Percentiles rank a stretch among this genome's conserved stretches.
phyloP scores from a whole-genome alignment of 192 early-diverging fungal genomes.

The Coemansia sp. region DNA sequence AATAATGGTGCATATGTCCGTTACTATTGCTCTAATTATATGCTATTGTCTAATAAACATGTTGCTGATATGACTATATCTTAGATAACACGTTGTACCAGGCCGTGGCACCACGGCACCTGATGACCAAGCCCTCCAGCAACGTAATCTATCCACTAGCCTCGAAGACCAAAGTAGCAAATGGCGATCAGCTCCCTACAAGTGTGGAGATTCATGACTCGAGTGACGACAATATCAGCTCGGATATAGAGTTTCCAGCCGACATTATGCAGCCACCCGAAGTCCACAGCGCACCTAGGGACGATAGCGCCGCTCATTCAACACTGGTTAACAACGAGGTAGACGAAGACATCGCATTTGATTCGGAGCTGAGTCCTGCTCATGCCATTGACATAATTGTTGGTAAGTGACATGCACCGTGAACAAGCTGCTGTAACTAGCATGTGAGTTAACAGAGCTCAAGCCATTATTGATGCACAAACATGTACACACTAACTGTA shows the following conservation, averaged over 20 bases:
- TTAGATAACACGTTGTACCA: neutral
- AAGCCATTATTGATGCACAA: neutral
- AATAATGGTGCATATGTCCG: neutral
- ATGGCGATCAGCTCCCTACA: neutral
- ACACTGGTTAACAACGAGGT: neutral
- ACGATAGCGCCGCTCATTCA: neutral
- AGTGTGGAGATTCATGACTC: slow-evolving; percentile 33
- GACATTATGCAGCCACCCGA: slow-evolving; percentile 10
- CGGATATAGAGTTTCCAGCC: slow-evolving; percentile 20
- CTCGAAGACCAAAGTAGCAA: neutral
- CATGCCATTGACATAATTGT: slow-evolving; percentile 21
- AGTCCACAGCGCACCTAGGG: neutral
- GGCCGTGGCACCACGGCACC: neutral
- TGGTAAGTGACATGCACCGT: slow-evolving; percentile 5
- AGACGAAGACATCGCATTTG: slow-evolving; percentile 10
- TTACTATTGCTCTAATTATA: neutral
- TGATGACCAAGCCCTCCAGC: neutral
- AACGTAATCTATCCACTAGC: neutral
- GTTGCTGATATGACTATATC: neutral
- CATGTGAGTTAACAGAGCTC: neutral
- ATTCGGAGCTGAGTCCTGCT: slow-evolving; percentile 16
- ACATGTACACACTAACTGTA: neutral
- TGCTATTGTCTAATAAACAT: neutral
- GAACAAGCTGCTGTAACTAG: neutral
- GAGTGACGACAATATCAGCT: slow-evolving; percentile 26